phyloP scores from a whole-genome alignment of 306 rosid genomes.

The Quercus robur region DNA sequence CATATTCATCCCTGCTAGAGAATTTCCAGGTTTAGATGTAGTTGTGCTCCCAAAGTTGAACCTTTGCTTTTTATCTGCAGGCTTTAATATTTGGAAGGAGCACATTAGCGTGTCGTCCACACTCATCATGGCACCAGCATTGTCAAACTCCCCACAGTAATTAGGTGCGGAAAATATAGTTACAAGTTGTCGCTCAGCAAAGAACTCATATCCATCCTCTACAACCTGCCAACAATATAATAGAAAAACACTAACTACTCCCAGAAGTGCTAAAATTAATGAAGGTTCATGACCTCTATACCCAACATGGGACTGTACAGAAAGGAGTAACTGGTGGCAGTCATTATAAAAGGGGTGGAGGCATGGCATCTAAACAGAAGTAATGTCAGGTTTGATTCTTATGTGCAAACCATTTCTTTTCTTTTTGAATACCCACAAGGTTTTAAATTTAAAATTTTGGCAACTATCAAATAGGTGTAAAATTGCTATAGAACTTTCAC shows the following conservation, averaged over 20 bases:
- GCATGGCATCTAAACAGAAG: slow-evolving; percentile 5
- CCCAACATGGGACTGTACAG: slow-evolving; percentile 4
- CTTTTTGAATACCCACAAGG: neutral
- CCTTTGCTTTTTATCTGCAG: slow-evolving; percentile 61
- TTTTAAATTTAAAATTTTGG: neutral
- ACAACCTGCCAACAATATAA: slow-evolving; percentile 63
- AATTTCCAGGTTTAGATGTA: slow-evolving; percentile 72
- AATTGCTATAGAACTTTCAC: neutral
- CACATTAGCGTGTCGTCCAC: slow-evolving; percentile 96
- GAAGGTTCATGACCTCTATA: slow-evolving; percentile 8
- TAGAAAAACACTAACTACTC: slow-evolving; percentile 9
- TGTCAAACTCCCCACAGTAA: slow-evolving; percentile 94
- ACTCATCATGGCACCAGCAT: slow-evolving; percentile 99
- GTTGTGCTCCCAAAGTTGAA: slow-evolving; percentile 58
- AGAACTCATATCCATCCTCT: slow-evolving; percentile 92
- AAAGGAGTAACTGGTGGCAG: slow-evolving; percentile 8
- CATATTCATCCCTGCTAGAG: slow-evolving; percentile 35
- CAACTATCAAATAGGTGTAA: neutral
- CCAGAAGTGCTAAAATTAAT: neutral
- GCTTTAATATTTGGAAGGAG: slow-evolving; percentile 92
- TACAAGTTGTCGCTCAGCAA: slow-evolving; percentile 82
- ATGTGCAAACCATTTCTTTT: no score
- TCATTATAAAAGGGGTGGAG: slow-evolving; percentile 1
- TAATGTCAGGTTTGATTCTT: neutral
- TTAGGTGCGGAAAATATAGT: slow-evolving; percentile 96